A percentile compares a stretch with the other conserved stretches of the same genome.
phyloP scores from a whole-genome alignment of 306 rosid species.

The Prunus campanulata region DNA sequence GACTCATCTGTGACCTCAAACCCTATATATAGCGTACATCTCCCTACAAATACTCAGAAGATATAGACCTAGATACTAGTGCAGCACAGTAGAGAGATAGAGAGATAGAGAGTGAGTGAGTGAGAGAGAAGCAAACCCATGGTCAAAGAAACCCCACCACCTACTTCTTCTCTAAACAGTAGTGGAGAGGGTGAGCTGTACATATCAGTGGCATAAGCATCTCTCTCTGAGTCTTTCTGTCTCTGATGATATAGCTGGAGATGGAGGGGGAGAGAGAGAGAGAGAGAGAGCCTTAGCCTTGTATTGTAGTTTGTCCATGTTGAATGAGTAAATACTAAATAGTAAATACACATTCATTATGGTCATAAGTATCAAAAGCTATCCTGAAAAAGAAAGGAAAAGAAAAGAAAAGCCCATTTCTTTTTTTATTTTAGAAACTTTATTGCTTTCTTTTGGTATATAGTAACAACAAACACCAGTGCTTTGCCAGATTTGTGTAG shows the following conservation, averaged over 20 bases:
- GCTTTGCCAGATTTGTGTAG: slow-evolving; percentile 51
- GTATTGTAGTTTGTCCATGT: background rate
- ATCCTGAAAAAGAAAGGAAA: slow-evolving; percentile 11
- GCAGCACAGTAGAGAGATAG: slow-evolving; percentile 20
- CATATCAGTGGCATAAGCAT: background rate
- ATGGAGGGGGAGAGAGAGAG: background rate
- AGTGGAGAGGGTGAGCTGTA: background rate
- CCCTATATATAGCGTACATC: slow-evolving; percentile 43
- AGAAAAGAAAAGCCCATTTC: background rate
- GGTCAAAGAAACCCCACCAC: slow-evolving; percentile 2
- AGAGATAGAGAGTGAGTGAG: background rate
- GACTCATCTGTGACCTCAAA: slow-evolving; percentile 38
- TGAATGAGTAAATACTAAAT: background rate
- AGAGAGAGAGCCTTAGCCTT: background rate
- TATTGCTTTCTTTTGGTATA: slow-evolving; percentile 26
- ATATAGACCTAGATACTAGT: slow-evolving; percentile 32
- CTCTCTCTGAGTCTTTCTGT: background rate
- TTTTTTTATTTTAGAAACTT: background rate
- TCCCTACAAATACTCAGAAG: background rate
- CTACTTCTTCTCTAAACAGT: background rate
- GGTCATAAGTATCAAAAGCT: background rate
- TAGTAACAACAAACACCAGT: slow-evolving; percentile 4
- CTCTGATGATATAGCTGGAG: background rate
- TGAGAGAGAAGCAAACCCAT: background rate
- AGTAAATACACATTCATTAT: background rate